These are phyloP conservation scores for Actinidia arguta DNA, from an alignment of 179 eudicot species.

Conservation along the genomic window DNA sequence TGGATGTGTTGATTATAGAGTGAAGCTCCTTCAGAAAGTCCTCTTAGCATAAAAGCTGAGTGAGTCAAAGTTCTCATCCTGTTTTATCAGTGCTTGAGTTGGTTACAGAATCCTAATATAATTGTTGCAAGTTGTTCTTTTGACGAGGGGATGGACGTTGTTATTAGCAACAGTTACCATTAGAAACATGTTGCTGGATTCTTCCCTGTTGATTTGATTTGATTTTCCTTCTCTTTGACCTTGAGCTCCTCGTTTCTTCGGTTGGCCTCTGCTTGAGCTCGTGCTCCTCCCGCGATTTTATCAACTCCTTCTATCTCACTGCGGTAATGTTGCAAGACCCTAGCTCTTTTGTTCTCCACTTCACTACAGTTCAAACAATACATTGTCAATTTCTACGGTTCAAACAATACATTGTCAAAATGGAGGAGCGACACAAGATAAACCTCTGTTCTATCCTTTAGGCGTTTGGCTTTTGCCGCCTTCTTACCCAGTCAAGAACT, in stretches of 20 bases:
- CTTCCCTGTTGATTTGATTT: conserved; percentile 61
- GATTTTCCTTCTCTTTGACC: conserved; percentile 51
- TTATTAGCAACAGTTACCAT: too few relatives aligned
- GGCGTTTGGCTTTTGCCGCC: conserved; percentile 70
- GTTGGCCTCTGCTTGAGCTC: conserved; percentile 73
- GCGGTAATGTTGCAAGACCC: conserved; percentile 52
- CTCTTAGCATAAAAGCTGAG: too few relatives aligned
- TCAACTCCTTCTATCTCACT: conserved; percentile 57
- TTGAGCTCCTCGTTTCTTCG: conserved; percentile 67
- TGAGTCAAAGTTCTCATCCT: too few relatives aligned
- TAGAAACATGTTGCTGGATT: conserved; percentile 73
- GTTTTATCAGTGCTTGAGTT: too few relatives aligned
- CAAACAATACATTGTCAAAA: background rate
- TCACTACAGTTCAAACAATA: conserved; percentile 52
- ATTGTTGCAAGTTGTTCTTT: conserved; percentile 7
- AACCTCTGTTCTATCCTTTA: conserved; percentile 63
- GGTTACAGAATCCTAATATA: too few relatives aligned
- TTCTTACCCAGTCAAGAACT: conserved; percentile 82
- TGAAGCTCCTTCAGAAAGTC: too few relatives aligned
- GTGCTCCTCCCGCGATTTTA: conserved; percentile 76
- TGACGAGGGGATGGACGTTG: conserved; percentile 4
- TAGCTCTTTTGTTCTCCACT: conserved; percentile 51
- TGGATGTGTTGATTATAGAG: too few relatives aligned
- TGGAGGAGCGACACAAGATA: conserved; percentile 21
- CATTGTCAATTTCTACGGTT: conserved; percentile 7